phyloP scores from a whole-genome alignment of 225 moss, liverwort and hornwort species.

The Polytrichum formosum region DNA sequence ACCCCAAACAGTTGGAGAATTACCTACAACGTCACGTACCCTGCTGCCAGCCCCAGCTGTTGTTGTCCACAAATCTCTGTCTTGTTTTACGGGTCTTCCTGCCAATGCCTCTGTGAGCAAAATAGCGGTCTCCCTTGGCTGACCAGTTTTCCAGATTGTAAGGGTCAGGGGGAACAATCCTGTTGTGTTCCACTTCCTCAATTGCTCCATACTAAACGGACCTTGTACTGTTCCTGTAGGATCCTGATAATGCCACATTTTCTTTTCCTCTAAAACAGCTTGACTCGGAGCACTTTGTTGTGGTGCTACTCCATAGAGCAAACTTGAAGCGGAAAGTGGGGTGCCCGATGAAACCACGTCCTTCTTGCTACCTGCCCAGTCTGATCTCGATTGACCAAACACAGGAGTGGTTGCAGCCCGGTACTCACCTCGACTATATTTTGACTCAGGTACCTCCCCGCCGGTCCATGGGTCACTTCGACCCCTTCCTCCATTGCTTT shows the following conservation, averaged over 20 bases:
- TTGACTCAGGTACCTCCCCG: constrained; percentile 35
- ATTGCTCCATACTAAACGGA: constrained; percentile 90
- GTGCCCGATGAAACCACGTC: constrained; percentile 24
- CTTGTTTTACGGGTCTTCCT: constrained; percentile 40
- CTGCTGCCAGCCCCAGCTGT: constrained; percentile 21
- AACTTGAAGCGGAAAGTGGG: constrained; percentile 18
- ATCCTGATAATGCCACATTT: constrained; percentile 89
- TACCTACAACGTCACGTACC: constrained; percentile 30
- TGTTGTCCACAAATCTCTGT: constrained; percentile 60
- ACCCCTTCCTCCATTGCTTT: constrained; percentile 50
- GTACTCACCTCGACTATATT: constrained; percentile 45
- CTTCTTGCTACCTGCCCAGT: constrained; percentile 49
- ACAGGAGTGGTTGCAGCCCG: constrained; percentile 50
- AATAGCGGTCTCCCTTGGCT: constrained; percentile 51
- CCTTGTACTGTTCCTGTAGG: constrained; percentile 79
- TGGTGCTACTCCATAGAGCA: constrained; percentile 14
- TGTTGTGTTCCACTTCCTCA: constrained; percentile 95
- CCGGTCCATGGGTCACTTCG: constrained; percentile 40
- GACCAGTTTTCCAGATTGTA: constrained; percentile 70
- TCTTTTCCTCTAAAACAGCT: constrained; percentile 70
- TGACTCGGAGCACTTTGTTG: constrained; percentile 31
- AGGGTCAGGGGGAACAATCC: constrained; percentile 81
- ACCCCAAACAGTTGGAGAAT: constrained; percentile 33
- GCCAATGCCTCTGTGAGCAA: constrained; percentile 73
- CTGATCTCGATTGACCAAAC: constrained; percentile 56